phyloP scores from a whole-genome alignment of 805 yeast genomes.

The Candida palmyrensis region DNA sequence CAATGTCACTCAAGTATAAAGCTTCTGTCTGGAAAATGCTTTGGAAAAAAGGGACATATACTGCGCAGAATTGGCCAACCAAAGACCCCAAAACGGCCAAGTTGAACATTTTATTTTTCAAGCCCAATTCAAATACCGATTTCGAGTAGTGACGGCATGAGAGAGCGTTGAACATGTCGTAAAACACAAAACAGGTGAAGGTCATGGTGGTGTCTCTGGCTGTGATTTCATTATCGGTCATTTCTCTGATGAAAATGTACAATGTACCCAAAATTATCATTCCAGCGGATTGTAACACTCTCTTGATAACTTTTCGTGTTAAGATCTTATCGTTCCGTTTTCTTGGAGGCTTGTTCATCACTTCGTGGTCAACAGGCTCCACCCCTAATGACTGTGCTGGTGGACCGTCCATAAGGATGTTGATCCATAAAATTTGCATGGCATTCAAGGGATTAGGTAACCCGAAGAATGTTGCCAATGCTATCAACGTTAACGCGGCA shows the following conservation, averaged over 20 bases:
- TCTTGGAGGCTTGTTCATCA: constrained; percentile 96
- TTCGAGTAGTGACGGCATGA: constrained; percentile 86
- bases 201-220: constrained; percentile 99
- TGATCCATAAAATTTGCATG: constrained; percentile 97
- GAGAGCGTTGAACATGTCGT: constrained; percentile 95
- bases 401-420: constrained; percentile 97
- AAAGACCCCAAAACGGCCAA: constrained; percentile 85
- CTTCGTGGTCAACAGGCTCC: constrained; percentile 94
- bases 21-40: constrained; percentile 93
- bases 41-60: constrained; percentile 92
- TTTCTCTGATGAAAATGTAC: constrained; percentile 79
- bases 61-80: constrained; percentile 87
- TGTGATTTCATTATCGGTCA: constrained; percentile 78
- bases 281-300: constrained; percentile 72
- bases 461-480: constrained; percentile 79
- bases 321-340: constrained; percentile 79
- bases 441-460: constrained; percentile 94
- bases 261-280: constrained; percentile 83
- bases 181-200: constrained; percentile 91
- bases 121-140: constrained; percentile 77
- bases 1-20: constrained; percentile 61
- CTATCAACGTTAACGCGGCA: constrained; percentile 88
- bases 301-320: constrained; percentile 59
- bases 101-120: constrained; percentile 86
- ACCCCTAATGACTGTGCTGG: constrained; percentile 98